Evolutionary conservation across 768 basidiomycete genomes (phyloP), one percentile per base, ranked within the genome.

Genomic region (Hydnomerulius pinastri): DNA sequence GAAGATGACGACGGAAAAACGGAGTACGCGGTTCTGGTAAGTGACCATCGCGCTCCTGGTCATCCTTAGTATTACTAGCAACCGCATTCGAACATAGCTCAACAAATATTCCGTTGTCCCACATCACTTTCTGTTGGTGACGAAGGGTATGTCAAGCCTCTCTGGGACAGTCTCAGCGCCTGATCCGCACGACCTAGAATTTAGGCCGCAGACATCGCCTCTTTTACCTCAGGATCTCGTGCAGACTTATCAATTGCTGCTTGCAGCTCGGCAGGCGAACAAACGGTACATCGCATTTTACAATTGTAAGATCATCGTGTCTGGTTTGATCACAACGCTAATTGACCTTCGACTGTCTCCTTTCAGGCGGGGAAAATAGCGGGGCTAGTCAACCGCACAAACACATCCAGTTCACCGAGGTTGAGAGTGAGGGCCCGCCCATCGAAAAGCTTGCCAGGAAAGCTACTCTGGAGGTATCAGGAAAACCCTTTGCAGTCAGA

Each of bases 351-450:
- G 27, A n/a, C 13, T 33, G 9, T 37, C 50, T 27, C 12, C 15
- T 37, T 12, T 12, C 46, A 91, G 90, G 89, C 57, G 90, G 90
- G 6, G 75, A 81, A 24, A 73, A 76, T 46, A 91, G 89, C 50
- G 93, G 93, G 23, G 92, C 94, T 10, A 93, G 91, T 64, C 94
- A 97, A 70, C 75, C 79, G 2, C 92, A 95, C 71, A 92, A 95
- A 61, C 94, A 97, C 64, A 57, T 95, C n/a, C 93, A 96, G 66
- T 86, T 95, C 55, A 68, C 95, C 28, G 86, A 90, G 28, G 62
- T 82, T 15, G 78, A 78, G 9, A 72, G 71, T 33, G 77, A 79
- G 29, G 87, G 83, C 2, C 87, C 90, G 12, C 94, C 94, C 0
- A 76, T 94, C 21, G 93, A 95, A 67, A 72, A 68, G 48, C 74